Conservation (phyloP, 2,329 filamentous ascomycete genomes). For the Trichophyton equinum region DNA sequence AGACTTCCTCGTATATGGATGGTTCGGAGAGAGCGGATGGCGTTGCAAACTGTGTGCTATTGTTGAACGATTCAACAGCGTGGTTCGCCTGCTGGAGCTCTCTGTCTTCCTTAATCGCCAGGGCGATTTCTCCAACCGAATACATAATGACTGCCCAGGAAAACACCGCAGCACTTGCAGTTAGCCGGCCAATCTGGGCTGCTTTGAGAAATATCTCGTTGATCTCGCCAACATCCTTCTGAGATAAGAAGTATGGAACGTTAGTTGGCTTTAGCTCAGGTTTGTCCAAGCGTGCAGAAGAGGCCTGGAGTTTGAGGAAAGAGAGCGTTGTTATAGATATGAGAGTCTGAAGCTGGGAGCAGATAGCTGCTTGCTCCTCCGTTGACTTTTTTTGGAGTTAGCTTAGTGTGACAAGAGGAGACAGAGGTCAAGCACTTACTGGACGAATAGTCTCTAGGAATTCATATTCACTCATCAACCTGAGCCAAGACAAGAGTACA, state of each 20-base stretch:
- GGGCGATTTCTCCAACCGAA: conserved; percentile 52
- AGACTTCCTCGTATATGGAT: conserved; percentile 36
- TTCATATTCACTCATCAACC: conserved; percentile 52
- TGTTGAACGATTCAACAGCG: conserved; percentile 30
- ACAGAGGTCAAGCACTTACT: conserved; percentile 31
- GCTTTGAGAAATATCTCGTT: conserved; percentile 57
- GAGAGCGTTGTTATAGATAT: conserved; percentile 58
- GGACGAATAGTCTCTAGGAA: conserved; percentile 56
- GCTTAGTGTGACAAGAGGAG: background rate
- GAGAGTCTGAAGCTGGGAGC: conserved; percentile 54
- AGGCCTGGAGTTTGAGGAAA: conserved; percentile 55
- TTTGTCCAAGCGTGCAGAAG: conserved; percentile 40
- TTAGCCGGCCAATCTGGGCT: conserved; percentile 43
- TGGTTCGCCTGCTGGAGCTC: conserved; percentile 32
- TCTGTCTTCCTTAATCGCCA: conserved; percentile 46
- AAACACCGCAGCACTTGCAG: conserved; percentile 61
- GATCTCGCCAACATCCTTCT: conserved; percentile 56
- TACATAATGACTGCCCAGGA: conserved; percentile 70
- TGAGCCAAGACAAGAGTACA: conserved; percentile 58
- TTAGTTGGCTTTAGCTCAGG: conserved; percentile 10
- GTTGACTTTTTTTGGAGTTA: conserved; percentile 24
- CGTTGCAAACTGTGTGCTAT: conserved; percentile 23
- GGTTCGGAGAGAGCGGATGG: conserved; percentile 23
- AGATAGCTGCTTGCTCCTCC: conserved; percentile 26
- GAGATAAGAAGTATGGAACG: conserved; percentile 54